Evolutionary conservation across 192 early-diverging fungal species (phyloP), one percentile per base, ranked within the genome.

Genomic region (Coemansia sp.): DNA sequence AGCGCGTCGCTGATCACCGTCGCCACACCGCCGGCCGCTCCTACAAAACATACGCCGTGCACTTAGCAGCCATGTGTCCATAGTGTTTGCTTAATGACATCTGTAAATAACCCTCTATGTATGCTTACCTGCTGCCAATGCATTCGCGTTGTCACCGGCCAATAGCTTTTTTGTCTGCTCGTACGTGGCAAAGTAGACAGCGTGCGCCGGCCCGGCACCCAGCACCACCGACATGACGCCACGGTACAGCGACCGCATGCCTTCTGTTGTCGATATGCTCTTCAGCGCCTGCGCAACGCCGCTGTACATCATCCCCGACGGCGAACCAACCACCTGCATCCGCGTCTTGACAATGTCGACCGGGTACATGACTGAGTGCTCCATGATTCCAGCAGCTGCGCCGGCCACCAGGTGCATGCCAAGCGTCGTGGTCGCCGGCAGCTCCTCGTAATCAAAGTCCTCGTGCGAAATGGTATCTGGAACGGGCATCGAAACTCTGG

Each of bases 261-360:
- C 92, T 56, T 93, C 91, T 8, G 87, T 88, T 18, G 89, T 85
- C 23, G 85, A 73, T 56, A 92, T 90, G 32, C 83, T 78, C 31
- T 83, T 71, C 31, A 91, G 51, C 19, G 93, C 89, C 46, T 91
- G 83, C 5, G 73, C 69, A 0, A 94, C 83, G 16, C 87, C 85
- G 58, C 80, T 85, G 67, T 91, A 92, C 21, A 88, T 76, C 6
- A 83, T 85, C 59, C 85, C 81, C 14, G 91, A 82, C n/a, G n/a
- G n/a, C n/a, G n/a, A n/a, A 35, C 79, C 82, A 9, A 91, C 73
- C 16, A 97, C 85, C 71, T 98, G 95, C 93, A 94, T 98, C 32
- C 95, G 85, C 7, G 95, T 98, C 90, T 98, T 98, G 65, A 98
- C 87, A 57, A 84, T 84, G 71, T 98, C 96, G 18, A 97, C 81